A percentile compares a stretch with the other conserved stretches of the same genome.
Evolutionary conservation across 2,329 filamentous ascomycete species (phyloP).

Genomic region (Madurella mycetomatis): DNA sequence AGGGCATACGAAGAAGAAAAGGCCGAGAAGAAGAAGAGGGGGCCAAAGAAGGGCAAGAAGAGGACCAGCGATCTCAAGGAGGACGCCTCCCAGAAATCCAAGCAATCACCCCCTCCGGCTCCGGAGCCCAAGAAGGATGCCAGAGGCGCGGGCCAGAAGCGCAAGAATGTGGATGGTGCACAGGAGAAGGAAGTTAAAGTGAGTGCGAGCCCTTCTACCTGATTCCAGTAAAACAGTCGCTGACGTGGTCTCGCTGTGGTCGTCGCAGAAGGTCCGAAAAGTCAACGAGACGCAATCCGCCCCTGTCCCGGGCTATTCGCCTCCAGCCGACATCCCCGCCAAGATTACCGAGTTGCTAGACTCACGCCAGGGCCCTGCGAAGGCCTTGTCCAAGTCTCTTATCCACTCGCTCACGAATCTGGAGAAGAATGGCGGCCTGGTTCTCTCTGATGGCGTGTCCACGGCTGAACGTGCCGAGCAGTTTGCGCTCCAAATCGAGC

Average conservation of each 20-base stretch:
- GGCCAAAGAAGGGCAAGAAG: conserved; percentile 62
- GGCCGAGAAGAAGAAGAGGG: conserved; percentile 59
- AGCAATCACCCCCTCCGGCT: conserved; percentile 32
- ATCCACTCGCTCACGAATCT: conserved; percentile 60
- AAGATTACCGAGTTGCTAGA: conserved; percentile 55
- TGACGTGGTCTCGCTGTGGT: conserved; percentile 32
- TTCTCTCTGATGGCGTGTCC: conserved; percentile 59
- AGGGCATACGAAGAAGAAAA: conserved; percentile 59
- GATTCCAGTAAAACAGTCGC: conserved; percentile 6
- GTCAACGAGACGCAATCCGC: conserved; percentile 47
- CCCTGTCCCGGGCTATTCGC: conserved; percentile 39
- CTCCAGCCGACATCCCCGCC: conserved; percentile 49
- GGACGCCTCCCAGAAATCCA: conserved; percentile 35
- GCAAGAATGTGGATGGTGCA: conserved; percentile 55
- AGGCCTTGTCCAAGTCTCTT: conserved; percentile 66
- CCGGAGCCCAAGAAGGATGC: conserved; percentile 40
- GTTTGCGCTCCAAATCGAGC: conserved; percentile 75
- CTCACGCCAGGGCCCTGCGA: conserved; percentile 63
- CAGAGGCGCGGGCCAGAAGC: conserved; percentile 44
- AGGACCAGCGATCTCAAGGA: conserved; percentile 61
- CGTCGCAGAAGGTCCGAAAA: conserved; percentile 49
- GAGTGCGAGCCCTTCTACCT: conserved; percentile 19
- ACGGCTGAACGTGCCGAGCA: conserved; percentile 62
- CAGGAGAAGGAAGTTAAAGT: conserved; percentile 51
- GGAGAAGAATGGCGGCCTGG: conserved; percentile 60